A percentile compares a stretch with the other conserved stretches of the same genome.
Conservation (phyloP, 495 filamentous ascomycete genomes). For the Daldinia caldariorum region DNA sequence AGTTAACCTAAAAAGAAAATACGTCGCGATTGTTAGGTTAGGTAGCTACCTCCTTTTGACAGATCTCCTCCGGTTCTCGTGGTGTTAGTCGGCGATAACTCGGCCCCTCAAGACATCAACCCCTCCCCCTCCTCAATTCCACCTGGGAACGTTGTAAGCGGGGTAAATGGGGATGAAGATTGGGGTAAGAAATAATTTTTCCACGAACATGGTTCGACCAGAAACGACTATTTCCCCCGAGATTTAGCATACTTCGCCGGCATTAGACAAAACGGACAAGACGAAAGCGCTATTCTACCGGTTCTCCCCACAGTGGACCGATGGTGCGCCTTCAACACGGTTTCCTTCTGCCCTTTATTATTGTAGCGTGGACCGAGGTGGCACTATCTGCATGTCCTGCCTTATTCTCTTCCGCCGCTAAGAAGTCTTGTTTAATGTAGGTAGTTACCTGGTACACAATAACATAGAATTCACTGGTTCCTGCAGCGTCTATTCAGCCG, state of each 20-base stretch:
- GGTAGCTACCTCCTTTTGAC: too few species aligned
- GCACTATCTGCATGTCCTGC: not conserved
- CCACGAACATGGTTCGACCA: slow-evolving; percentile 24
- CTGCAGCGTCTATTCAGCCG: not conserved
- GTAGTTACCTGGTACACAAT: too few species aligned
- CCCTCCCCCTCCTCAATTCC: slow-evolving; percentile 8
- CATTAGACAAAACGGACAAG: slow-evolving; percentile 19
- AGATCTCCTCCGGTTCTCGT: slow-evolving; percentile 12
- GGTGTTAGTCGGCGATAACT: slow-evolving; percentile 19
- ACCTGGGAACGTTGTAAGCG: slow-evolving; percentile 3
- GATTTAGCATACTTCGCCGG: slow-evolving; percentile 28
- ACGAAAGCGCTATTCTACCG: not conserved
- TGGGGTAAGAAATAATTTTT: slow-evolving; percentile 20
- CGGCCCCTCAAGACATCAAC: slow-evolving; percentile 15
- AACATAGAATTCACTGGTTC: not conserved
- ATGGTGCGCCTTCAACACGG: not conserved
- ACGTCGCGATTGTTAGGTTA: not conserved
- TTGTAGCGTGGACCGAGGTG: too few species aligned
- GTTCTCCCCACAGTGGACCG: slow-evolving; percentile 24
- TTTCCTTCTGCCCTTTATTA: too few species aligned
- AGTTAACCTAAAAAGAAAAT: not conserved
- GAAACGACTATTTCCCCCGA: slow-evolving; percentile 38
- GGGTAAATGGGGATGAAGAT: slow-evolving; percentile 34
- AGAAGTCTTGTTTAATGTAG: slow-evolving; percentile 1
- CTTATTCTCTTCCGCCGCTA: slow-evolving; percentile 3